Evolutionary conservation across 2,329 filamentous ascomycete genomes (phyloP), one percentile per base, ranked within the genome.

Genomic region (Coniochaeta pulveracea): DNA sequence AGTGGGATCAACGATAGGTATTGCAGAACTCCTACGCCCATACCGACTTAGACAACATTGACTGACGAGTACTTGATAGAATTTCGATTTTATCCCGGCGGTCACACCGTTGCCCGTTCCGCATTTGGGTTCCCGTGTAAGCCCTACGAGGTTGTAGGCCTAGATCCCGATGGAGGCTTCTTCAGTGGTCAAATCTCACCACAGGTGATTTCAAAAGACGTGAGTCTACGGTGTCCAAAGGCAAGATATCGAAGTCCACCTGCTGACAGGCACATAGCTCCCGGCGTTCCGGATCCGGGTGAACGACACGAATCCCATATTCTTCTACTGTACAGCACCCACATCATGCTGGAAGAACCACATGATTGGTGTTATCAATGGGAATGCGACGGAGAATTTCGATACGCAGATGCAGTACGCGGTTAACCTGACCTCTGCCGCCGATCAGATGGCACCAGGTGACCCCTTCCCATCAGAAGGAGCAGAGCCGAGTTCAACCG

Each of bases 361-460:
- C 15, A 89, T 89, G 82, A 68, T 89, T 11, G 82, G 81, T 3
- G 79, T 72, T 2, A 78, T 89, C 43, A 89, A 88, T 47, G 69
- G 77, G 47, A 76, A 72, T 43, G 34, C 50, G 5, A 69, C 62
- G 0, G 54, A 62, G 35, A 67, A 64, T 0, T 57, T 68, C 25
- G 55, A 61, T 6, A 43, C 51, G 6, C 72, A 76, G 47, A 56
- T 64, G 16, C 43, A 57, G 15, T 61, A 53, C 19, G 66, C 69
- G 3, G 45, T 60, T 15, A 59, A 62, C 28, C 59, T 66, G 4
- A 65, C 63, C 10, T 63, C 61, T n/a, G 21, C 21, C 21, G n/a
- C 21, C 21, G 8, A 8, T 23, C 21, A 23, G n/a, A 23, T 23
- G 21, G n/a, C 21, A 23, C 21, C 21, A 8, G 21, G 21, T 23